Evolutionary conservation across 2,329 filamentous ascomycete genomes (phyloP), one percentile per base, ranked within the genome.

Genomic region (Lasiodiplodia citricola): DNA sequence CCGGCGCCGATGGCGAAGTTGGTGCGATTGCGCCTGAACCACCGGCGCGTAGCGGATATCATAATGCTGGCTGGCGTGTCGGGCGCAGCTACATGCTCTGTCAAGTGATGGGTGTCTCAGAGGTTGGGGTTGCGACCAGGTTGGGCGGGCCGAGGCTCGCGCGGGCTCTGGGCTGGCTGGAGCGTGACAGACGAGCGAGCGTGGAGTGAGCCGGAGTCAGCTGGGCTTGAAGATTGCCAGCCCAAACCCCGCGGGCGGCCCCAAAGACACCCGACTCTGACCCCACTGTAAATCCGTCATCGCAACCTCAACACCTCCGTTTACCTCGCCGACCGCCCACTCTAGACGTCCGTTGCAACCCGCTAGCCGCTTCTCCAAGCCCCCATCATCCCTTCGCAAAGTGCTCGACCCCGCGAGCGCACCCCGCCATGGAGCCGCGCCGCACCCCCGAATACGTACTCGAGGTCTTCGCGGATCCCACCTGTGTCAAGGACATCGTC

Each of bases 11-110:
- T 88, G 78, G 94, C 92, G 78, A 99, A 88, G 76, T 91, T 92
- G 76, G 92, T 96, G 80, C 93, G 90, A 84, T 99, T 97, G 82
- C 93, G 93, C 82, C 90, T 90, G 79, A 98, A 86, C 94, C 96
- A 99, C 85, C 90, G 91, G 84, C 92, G 91, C 75, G 92, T 92
- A 74, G 93, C 90, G 76, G 84, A 82, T 80, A 91, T 87, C 89
- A 91, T 91, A 70, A 70, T 71, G 70, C 31, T 23, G 25, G 51
- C 35, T 31, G 56, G 57, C 66, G 57, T 31, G 35, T 31, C 25
- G 63, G 50, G 50, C 35, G 37, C 44, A 44, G 63, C 63, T 66
- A 66, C 63, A 66, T 64, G 47, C 60, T 64, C 60, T 63, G 66
- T 68, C 66, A 63, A 63, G 57, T 63, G 66, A 68, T 63, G 66